Evolutionary conservation across 2,329 filamentous ascomycete species (phyloP), one percentile per base, ranked within the genome.

Genomic region (Chalaropsis ovoidea): DNA sequence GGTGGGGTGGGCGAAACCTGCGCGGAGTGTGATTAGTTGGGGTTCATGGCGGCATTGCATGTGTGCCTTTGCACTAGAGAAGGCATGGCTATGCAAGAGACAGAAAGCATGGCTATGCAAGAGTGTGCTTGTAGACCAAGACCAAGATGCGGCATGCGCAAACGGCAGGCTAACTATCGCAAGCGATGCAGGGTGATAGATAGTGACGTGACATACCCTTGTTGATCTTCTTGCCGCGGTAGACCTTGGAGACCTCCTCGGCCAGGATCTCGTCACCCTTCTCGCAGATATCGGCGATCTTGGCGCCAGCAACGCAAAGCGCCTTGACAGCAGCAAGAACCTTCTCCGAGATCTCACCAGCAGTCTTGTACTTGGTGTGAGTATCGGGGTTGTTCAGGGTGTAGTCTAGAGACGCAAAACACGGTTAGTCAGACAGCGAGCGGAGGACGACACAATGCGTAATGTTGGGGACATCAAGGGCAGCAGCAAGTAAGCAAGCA

Each of bases 311-410:
- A 68, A 89, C 82, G 75, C 90, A 85, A 69, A 86, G 80, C 75
- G 83, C 80, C 68, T 82, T 80, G 70, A 99, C 93, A 71, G 88
- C 87, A 72, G 91, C 90, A 71, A 99, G 85, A 71, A 95, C 93
- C 81, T 93, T 96, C 77, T 96, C 90, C 63, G 93, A 94, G 78
- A 99, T 97, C 76, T 89, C 83, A 69, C 89, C 93, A 67, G 94
- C 94, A 70, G 89, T 92, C 86, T 96, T 97, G 84, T 97, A 97
- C 83, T 97, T 99, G 79, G 94, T 97, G 72, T 99, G 84, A 73
- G 91, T 96, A 76, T 95, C 89, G 69, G 89, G 90, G 81, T 95
- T 94, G 77, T 86, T 89, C 77, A 96, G 85, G 71, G 89, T 84
- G 80, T 95, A 92, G 76, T 95, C 90, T 95, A 71, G n/a, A 60